These are phyloP conservation scores for Lactifluus piperatus DNA, from an alignment of 768 basidiomycete genomes.

Conservation along the genomic window DNA sequence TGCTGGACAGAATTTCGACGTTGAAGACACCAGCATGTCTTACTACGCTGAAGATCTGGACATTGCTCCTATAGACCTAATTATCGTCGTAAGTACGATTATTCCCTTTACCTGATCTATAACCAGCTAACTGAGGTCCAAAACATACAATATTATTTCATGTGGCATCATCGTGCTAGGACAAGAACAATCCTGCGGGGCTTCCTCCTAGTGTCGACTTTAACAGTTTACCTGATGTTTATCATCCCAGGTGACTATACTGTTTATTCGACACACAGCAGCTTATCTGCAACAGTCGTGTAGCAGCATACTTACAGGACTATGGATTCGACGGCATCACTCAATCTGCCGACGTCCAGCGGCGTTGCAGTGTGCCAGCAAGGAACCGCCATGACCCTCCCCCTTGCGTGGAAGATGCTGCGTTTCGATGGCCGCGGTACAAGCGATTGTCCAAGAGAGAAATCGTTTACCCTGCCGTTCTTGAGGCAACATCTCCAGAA, in stretches of 20 bases:
- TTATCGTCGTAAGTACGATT: slow-evolving; percentile 8
- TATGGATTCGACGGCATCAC: slow-evolving; percentile 16
- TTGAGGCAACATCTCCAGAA: slow-evolving; percentile 10
- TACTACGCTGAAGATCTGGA: slow-evolving; percentile 15
- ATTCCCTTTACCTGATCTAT: background rate
- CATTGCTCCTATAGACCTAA: slow-evolving; percentile 13
- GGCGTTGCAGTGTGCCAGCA: background rate
- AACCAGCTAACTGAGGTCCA: background rate
- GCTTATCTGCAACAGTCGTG: slow-evolving; percentile 6
- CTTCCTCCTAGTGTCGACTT: slow-evolving; percentile 1
- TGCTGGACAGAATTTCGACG: slow-evolving; percentile 2
- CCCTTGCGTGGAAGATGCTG: background rate
- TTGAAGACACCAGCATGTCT: slow-evolving; percentile 12
- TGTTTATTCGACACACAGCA: background rate
- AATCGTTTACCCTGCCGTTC: slow-evolving; percentile 12
- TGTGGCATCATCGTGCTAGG: background rate
- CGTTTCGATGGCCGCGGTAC: slow-evolving; percentile 15
- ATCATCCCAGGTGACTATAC: slow-evolving; percentile 11
- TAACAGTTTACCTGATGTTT: slow-evolving; percentile 6
- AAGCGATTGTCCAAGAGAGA: slow-evolving; percentile 1
- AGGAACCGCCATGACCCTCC: slow-evolving; percentile 5
- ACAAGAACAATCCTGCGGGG: background rate
- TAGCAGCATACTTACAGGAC: slow-evolving; percentile 9
- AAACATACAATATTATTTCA: background rate
- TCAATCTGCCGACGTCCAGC: slow-evolving; percentile 5